These are phyloP conservation scores for Paracamarosporium sp. DNA, from an alignment of 2,329 filamentous ascomycete species.

Conservation along the genomic window DNA sequence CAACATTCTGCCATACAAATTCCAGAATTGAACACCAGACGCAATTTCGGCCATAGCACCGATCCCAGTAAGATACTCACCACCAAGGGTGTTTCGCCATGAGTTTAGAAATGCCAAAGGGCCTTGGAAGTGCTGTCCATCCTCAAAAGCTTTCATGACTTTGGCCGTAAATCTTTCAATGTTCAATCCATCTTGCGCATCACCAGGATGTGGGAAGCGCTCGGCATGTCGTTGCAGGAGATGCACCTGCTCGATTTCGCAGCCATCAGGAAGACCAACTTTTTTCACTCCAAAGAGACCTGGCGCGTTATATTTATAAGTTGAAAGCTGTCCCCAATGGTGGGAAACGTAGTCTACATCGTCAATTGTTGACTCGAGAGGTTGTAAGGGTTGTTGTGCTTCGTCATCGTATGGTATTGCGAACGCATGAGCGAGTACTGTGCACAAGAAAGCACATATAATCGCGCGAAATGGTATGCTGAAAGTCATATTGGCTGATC, in stretches of 20 bases:
- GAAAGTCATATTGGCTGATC: not conserved
- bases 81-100: conserved; percentile 57
- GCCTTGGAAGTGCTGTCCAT: conserved; percentile 51
- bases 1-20: conserved; percentile 60
- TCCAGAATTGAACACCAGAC: conserved; percentile 61
- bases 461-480: not conserved
- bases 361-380: conserved; percentile 26
- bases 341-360: conserved; percentile 44
- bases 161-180: conserved; percentile 59
- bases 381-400: conserved; percentile 5
- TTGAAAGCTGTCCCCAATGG: conserved; percentile 57
- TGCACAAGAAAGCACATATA: not conserved
- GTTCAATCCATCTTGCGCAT: conserved; percentile 56
- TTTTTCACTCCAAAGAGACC: conserved; percentile 56
- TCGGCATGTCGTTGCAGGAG: conserved; percentile 63
- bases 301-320: conserved; percentile 56
- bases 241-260: conserved; percentile 63
- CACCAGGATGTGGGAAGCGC: conserved; percentile 56
- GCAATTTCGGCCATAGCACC: conserved; percentile 60
- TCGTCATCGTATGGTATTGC: not conserved
- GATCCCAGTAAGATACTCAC: conserved; percentile 55
- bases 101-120: conserved; percentile 61
- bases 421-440: not conserved
- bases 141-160: conserved; percentile 53
- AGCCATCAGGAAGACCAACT: conserved; percentile 59